Percentiles rank a stretch among this genome's conserved stretches.
Conservation (phyloP, 495 filamentous ascomycete species). For the Hamigera avellanea region DNA sequence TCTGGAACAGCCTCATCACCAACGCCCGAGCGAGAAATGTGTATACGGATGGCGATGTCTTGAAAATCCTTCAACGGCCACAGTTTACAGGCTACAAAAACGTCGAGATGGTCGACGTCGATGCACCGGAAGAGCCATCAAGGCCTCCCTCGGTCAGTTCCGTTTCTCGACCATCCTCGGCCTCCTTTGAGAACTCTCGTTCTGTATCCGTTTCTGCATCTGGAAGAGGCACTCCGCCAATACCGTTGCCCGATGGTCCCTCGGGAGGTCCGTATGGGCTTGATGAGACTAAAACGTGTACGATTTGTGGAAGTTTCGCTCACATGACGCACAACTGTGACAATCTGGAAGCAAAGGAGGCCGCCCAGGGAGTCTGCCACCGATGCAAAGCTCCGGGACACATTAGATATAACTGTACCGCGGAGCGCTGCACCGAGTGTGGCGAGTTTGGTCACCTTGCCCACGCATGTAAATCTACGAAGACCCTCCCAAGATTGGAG, state of each 20-base stretch:
- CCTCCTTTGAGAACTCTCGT: conserved; percentile 12
- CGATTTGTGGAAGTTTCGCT: conserved; percentile 33
- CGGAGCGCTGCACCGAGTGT: conserved; percentile 34
- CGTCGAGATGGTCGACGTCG: conserved; percentile 35
- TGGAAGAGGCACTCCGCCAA: conserved; percentile 14
- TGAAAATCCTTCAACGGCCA: conserved; percentile 35
- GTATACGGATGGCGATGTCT: conserved; percentile 66
- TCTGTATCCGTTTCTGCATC: conserved; percentile 16
- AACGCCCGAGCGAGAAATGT: conserved; percentile 62
- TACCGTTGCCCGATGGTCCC: conserved; percentile 19
- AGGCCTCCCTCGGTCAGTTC: conserved; percentile 8
- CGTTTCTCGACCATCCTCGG: conserved; percentile 17
- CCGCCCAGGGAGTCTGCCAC: conserved; percentile 26
- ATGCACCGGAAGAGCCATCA: conserved; percentile 7
- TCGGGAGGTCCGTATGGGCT: conserved; percentile 36
- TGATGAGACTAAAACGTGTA: conserved; percentile 31
- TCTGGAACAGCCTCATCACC: conserved; percentile 74
- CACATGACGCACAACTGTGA: conserved; percentile 39
- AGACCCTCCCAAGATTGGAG: conserved; percentile 23
- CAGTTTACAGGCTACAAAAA: conserved; percentile 36
- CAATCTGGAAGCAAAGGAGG: conserved; percentile 28
- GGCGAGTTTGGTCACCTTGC: conserved; percentile 33
- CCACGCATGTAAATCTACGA: conserved; percentile 19
- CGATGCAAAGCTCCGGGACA: conserved; percentile 35
- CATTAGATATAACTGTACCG: conserved; percentile 22